Evolutionary conservation across 192 early-diverging fungal genomes (phyloP).

Genomic region (Mortierella alpina): DNA sequence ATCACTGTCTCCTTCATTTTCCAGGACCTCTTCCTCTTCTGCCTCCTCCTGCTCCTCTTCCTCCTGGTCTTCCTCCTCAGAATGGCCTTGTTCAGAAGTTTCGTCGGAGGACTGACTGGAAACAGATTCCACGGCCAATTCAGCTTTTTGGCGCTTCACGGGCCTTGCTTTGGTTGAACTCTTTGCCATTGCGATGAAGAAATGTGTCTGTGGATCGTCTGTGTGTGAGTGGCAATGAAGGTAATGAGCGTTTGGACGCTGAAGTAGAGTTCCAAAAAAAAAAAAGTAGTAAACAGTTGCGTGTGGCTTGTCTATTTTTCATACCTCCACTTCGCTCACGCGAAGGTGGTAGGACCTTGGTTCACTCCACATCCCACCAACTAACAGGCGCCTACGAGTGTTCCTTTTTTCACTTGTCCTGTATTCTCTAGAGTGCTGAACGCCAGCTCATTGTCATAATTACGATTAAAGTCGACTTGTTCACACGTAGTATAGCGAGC

Average conservation of each 20-base stretch:
- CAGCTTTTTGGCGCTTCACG: background rate
- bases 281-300: background rate
- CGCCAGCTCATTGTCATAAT: too few relatives aligned
- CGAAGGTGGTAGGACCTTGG: background rate
- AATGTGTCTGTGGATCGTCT: background rate
- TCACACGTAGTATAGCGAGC: too few relatives aligned
- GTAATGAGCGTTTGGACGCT: conserved; percentile 1
- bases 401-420: too few relatives aligned
- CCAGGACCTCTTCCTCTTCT: background rate
- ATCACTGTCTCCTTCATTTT: conserved; percentile 1
- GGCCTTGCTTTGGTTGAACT: background rate
- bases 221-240: background rate
- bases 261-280: conserved; percentile 1
- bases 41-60: background rate
- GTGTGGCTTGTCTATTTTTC: background rate
- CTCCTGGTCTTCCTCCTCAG: background rate
- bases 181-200: conserved; percentile 1
- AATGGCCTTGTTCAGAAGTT: background rate
- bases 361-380: background rate
- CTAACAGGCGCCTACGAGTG: too few relatives aligned
- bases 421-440: too few relatives aligned
- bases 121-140: too few relatives aligned
- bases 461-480: too few relatives aligned
- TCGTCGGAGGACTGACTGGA: too few relatives aligned
- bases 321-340: background rate